Conservation (phyloP, 2,329 filamentous ascomycete genomes). For the Tricladium varicosporioides region DNA sequence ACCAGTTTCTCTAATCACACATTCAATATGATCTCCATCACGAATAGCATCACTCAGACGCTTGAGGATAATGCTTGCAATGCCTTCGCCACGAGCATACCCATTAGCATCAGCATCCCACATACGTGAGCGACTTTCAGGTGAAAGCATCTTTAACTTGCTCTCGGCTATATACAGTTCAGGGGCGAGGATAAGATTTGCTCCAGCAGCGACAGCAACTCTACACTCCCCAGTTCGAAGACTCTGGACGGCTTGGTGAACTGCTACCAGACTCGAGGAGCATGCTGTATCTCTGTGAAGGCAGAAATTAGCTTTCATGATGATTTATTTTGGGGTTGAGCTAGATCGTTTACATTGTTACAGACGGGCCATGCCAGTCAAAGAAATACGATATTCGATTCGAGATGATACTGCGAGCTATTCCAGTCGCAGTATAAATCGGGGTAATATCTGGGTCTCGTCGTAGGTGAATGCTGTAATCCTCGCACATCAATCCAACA, state of each 20-base stretch:
- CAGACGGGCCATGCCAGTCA: neutral
- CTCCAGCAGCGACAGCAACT: constrained; percentile 17
- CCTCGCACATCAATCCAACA: neutral
- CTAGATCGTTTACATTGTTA: neutral
- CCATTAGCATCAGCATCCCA: constrained; percentile 17
- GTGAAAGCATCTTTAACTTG: constrained; percentile 40
- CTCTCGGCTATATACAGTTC: constrained; percentile 36
- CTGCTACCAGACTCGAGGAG: constrained; percentile 29
- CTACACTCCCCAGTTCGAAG: constrained; percentile 19
- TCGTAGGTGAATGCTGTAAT: neutral
- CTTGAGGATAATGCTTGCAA: constrained; percentile 57
- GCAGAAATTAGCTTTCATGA: too few relatives aligned
- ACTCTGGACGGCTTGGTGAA: constrained; percentile 28
- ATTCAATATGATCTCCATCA: constrained; percentile 52
- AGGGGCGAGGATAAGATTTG: constrained; percentile 18
- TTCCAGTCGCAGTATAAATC: neutral
- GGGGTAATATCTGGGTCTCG: neutral
- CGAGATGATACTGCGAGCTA: neutral
- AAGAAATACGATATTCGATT: constrained; percentile 1
- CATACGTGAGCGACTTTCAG: constrained; percentile 39
- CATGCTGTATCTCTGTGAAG: neutral
- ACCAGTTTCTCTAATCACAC: constrained; percentile 43
- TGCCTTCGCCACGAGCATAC: constrained; percentile 45
- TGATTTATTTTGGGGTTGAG: too few relatives aligned
- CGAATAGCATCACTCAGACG: constrained; percentile 39